Evolutionary conservation across 106 monocot species (phyloP).

Genomic region (Allium cepa): DNA sequence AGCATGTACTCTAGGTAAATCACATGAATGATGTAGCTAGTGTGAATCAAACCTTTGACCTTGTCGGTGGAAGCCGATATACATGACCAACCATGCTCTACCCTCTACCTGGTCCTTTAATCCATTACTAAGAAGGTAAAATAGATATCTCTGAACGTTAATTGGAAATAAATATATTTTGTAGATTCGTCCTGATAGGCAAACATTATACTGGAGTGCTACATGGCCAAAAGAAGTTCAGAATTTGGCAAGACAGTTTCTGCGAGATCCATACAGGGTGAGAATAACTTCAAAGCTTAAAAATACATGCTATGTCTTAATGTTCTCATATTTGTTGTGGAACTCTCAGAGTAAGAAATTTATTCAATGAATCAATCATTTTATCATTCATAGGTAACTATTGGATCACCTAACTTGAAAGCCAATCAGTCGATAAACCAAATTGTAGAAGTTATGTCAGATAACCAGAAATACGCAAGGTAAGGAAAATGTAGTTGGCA

Average conservation of each 20-base stretch:
- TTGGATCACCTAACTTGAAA: constrained; percentile 87
- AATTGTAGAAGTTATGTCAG: constrained; percentile 77
- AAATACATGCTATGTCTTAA: no score
- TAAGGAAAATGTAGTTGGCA: constrained; percentile 6
- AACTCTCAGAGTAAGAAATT: no score
- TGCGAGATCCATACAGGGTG: constrained; percentile 90
- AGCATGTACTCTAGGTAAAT: no score
- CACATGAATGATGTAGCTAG: no score
- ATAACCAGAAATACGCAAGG: constrained; percentile 94
- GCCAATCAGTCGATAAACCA: constrained; percentile 95
- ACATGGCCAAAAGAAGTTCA: constrained; percentile 99
- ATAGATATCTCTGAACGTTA: no score
- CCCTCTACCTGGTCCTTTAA: no score
- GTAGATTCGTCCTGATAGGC: constrained; percentile 97
- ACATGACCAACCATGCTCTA: no score
- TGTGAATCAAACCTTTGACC: no score
- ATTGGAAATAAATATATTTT: background rate
- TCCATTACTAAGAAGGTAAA: no score
- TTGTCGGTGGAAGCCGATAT: no score
- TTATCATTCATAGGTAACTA: constrained; percentile 47
- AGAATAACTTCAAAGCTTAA: background rate
- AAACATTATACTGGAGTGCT: constrained; percentile 98
- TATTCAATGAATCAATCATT: no score
- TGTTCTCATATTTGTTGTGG: no score
- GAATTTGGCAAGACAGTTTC: constrained; percentile 72